A percentile compares a stretch with the other conserved stretches of the same genome.
These are phyloP conservation scores for Trametes polyzona DNA, from an alignment of 1,284 basidiomycete genomes.

Conservation along the genomic window DNA sequence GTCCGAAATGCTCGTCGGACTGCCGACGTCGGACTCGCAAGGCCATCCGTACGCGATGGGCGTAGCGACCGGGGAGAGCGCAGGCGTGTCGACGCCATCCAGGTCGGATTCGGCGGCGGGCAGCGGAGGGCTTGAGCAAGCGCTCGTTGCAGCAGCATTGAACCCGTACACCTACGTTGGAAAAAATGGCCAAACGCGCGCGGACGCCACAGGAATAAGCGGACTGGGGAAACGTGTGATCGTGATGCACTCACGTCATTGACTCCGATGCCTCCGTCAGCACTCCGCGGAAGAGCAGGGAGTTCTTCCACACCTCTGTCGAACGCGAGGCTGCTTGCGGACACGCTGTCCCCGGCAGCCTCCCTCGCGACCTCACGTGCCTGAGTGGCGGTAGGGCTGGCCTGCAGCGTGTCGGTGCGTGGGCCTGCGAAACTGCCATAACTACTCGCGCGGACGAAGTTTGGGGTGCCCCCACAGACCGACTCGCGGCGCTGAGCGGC, in stretches of 20 bases:
- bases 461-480: slow-evolving; percentile 18
- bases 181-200: slow-evolving; percentile 6
- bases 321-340: slow-evolving; percentile 18
- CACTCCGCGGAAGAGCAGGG: slow-evolving; percentile 15
- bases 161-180: slow-evolving; percentile 18
- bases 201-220: slow-evolving; percentile 18
- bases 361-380: slow-evolving; percentile 29
- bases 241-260: slow-evolving; percentile 29
- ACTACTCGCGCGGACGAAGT: slow-evolving; percentile 22
- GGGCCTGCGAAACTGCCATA: slow-evolving; percentile 5
- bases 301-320: slow-evolving; percentile 15
- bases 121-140: slow-evolving; percentile 24
- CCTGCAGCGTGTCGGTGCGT: slow-evolving; percentile 2
- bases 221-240: slow-evolving; percentile 18
- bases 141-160: slow-evolving; percentile 13
- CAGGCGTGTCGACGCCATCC: slow-evolving; percentile 26
- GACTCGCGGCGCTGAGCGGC: slow-evolving; percentile 19
- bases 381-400: slow-evolving; percentile 14
- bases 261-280: slow-evolving; percentile 15
- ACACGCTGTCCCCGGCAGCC: slow-evolving; percentile 21
- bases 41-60: slow-evolving; percentile 17
- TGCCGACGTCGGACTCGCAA: slow-evolving; percentile 15
- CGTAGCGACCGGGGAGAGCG: slow-evolving; percentile 25
- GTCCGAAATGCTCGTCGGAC: slow-evolving; percentile 21
- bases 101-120: slow-evolving; percentile 27